Base-by-base conservation (phyloP, 345 rosid species). In the Theobroma cacao region DNA sequence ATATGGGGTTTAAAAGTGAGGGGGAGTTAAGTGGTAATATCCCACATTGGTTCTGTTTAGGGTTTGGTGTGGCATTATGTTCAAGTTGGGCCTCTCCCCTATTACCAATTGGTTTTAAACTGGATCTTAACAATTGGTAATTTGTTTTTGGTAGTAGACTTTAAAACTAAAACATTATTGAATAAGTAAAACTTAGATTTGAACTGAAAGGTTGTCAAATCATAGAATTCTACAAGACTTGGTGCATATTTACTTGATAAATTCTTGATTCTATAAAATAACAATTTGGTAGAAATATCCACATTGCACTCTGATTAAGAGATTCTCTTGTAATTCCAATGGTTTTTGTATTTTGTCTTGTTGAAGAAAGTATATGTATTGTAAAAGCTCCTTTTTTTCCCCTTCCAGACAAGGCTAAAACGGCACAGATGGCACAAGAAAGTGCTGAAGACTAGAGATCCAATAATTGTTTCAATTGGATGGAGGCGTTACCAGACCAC, bases 401-500 rank as follows among this genome's bases (percentile, higher is more conserved):
- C n/a, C 66, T 79, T 84, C 50, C 85, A 96, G 97, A 89, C 89
- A 63, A 89, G 97, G 85, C 79, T 96, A 76, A 96, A 96, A 86
- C 86, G 81, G 70, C 98, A 96, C 72, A 91, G 98, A 78, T 96
- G 99, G 99, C 97, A 90, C 86, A 89, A 83, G 84, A 92, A 94
- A 82, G 94, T 92, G 56, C 89, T 91, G 73, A 92, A 91, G 88
- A 94, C 94, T 8, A 90, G 91, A 81, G 98, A 96, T 75, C 98
- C 98, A 55, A 88, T 94, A 66, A 90, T 92, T 83, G 91, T 94
- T 43, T 96, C 98, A 64, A 84, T 94, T 72, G 99, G 99, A 45
- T 92, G 99, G 99, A 91, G 98, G 84, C 93, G 98, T 31, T 94
- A 90, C 79, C 98, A 96, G 73, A 94, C 99, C 61, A 79, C 85